Evolutionary conservation across 306 rosid species (phyloP), one percentile per base, ranked within the genome.

Genomic region (Trichosanthes cucumerina): DNA sequence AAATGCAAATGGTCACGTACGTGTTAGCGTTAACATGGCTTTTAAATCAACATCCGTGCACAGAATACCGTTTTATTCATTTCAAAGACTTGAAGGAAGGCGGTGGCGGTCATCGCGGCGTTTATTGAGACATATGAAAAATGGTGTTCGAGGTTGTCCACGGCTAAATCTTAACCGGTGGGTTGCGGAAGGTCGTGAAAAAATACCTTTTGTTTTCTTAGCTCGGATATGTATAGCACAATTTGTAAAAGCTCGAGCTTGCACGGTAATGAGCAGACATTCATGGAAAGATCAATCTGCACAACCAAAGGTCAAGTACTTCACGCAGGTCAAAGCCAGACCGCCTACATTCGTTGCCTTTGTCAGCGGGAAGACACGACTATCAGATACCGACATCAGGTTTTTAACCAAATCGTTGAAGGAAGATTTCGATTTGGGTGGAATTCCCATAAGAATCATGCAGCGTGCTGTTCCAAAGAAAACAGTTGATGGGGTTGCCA

Each of bases 281-380:
- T 94, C 97, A 38, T 94, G 98, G 98, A 94, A 90, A 85, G 96
- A 92, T 85, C 96, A 89, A 87, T 90, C 96, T 79, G 92, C 95
- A 50, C 96, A 89, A 73, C 91, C 98, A 1, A 92, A 92, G 89
- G 83, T 91, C 13, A 92, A 95, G 81, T 95, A 95, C 83, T 95
- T 95, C 82, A 95, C 98, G 16, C 97, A 91, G 88, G 98, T 95
- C 78, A 95, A 95, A 88, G 96, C 97, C 54, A 86, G 97, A 31
- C 98, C 98, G 2, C 98, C 98, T 7, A 91, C 97, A 21, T 95
- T 91, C 77, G 92, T 95, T 16, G 98, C 97, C 18, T 95, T 95
- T 75, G 73, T 92, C 83, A 86, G 95, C 9, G 97, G 97, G 81
- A 95, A 91, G 87, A 84, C 87, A 53, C 86, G 72, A 69, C 92